Base-by-base conservation (phyloP, 2,329 filamentous ascomycete genomes). In the Chaetomiaceae sp. region DNA sequence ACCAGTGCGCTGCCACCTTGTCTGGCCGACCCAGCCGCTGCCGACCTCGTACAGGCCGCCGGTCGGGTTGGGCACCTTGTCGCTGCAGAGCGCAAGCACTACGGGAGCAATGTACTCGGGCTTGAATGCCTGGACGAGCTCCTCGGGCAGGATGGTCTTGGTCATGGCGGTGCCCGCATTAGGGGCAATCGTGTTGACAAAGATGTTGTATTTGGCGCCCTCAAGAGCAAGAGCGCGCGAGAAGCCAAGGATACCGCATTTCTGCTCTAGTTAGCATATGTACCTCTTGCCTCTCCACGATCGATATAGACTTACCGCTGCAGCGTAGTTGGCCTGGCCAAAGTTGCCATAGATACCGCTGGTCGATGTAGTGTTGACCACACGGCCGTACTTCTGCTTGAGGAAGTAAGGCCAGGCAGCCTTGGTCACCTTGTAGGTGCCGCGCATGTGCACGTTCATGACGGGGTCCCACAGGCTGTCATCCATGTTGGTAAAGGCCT, bases 341-440 rank as follows among this genome's bases (percentile, higher is more conserved):
- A 99, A 99, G 81, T 96, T 99, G 64, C 94, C 94, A 70, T 99
- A 99, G 71, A 99, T 95, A 73, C 94, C 94, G 64, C 88, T 95
- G 44, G 94, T 97, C 32, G 90, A 95, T 36, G 94, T 94, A 43
- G 94, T 99, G 80, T 99, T 99, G 67, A 99, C 79, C 57, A 99
- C 84, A 65, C 94, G 90, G 62, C 94, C 94, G 66, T 96, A 99
- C 79, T 96, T 97, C 73, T 99, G 94, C 81, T 96, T 96, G 48
- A 97, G 79, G 79, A 99, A 89, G 73, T 95, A 88, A 46, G 94
- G 94, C 90, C 92, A 99, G 18, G 94, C 94, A 57, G 94, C 94
- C 81, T 96, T 96, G 68, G 90, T 92, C 61, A 92, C 84, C 77
- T 96, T 95, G 78, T 95, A 99, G 57, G 94, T 99, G 62, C 94